Conservation (phyloP, 1,284 basidiomycete species). For the Pseudozyma sp. region DNA sequence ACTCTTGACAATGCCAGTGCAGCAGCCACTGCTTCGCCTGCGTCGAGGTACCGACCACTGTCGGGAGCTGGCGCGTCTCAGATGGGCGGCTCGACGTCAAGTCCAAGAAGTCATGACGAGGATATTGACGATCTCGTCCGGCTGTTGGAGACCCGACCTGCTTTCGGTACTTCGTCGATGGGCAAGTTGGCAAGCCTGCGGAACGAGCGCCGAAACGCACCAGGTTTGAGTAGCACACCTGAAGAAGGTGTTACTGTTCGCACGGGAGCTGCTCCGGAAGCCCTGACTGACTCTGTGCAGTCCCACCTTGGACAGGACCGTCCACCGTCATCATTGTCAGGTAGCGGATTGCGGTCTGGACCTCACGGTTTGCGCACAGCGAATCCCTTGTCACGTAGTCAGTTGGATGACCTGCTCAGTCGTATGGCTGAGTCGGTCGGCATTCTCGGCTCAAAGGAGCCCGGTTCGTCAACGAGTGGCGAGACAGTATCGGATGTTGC, state of each 20-base stretch:
- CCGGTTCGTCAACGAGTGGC: constrained; percentile 11
- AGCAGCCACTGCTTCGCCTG: constrained; percentile 25
- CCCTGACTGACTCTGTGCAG: constrained; percentile 32
- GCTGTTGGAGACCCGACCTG: constrained; percentile 49
- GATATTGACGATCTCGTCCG: constrained; percentile 57
- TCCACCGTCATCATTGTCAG: constrained; percentile 20
- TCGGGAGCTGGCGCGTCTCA: constrained; percentile 12
- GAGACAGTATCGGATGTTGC: constrained; percentile 18
- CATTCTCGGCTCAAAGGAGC: constrained; percentile 24
- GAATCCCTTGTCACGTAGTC: constrained; percentile 47
- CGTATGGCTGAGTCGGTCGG: constrained; percentile 57
- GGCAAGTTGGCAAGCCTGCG: constrained; percentile 28
- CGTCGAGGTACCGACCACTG: constrained; percentile 24
- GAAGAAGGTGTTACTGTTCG: constrained; percentile 19
- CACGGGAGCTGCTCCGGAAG: constrained; percentile 6
- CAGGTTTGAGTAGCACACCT: constrained; percentile 37
- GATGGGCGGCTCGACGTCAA: constrained; percentile 26
- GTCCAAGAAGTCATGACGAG: constrained; percentile 54
- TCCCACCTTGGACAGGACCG: constrained; percentile 28
- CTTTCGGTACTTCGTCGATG: constrained; percentile 32
- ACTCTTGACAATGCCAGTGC: constrained; percentile 43
- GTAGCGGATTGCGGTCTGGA: constrained; percentile 26
- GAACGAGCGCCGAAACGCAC: constrained; percentile 24
- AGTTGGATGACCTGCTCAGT: constrained; percentile 58
- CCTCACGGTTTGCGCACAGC: constrained; percentile 19